phyloP scores from a whole-genome alignment of 495 filamentous ascomycete genomes.

The Xylaria acuta region DNA sequence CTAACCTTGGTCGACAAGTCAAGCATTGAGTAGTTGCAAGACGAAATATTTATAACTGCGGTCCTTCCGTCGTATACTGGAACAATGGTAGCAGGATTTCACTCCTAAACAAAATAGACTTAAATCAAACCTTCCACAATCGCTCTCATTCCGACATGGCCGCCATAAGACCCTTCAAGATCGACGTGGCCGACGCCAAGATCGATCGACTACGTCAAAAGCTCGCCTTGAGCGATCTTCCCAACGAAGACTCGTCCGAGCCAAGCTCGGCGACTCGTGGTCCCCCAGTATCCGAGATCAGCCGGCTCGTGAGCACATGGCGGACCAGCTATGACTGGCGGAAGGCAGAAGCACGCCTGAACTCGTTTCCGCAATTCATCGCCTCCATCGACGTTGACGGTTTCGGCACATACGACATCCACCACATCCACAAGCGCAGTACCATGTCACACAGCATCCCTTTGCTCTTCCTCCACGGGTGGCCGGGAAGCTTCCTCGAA shows the following conservation, averaged over 20 bases:
- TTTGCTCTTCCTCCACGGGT: constrained; percentile 64
- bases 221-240: constrained; percentile 25
- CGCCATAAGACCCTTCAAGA: constrained; percentile 31
- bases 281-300: constrained; percentile 52
- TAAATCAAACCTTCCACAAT: no score
- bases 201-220: constrained; percentile 32
- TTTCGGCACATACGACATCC: constrained; percentile 50
- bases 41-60: not conserved
- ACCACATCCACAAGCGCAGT: constrained; percentile 58
- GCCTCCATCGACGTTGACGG: constrained; percentile 49
- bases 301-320: constrained; percentile 55
- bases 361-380: constrained; percentile 60
- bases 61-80: not conserved
- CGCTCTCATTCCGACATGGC: not conserved
- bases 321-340: constrained; percentile 49
- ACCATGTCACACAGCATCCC: constrained; percentile 52
- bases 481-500: constrained; percentile 73
- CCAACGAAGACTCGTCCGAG: not conserved
- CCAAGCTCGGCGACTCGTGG: constrained; percentile 37
- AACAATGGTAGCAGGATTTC: not conserved
- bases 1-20: not conserved
- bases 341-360: constrained; percentile 50
- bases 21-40: not conserved
- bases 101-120: not conserved
- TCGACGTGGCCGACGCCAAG: constrained; percentile 27